Evolutionary conservation across 148 eudicot genomes (phyloP), one percentile per base, ranked within the genome.

Genomic region (Bassia scoparia): DNA sequence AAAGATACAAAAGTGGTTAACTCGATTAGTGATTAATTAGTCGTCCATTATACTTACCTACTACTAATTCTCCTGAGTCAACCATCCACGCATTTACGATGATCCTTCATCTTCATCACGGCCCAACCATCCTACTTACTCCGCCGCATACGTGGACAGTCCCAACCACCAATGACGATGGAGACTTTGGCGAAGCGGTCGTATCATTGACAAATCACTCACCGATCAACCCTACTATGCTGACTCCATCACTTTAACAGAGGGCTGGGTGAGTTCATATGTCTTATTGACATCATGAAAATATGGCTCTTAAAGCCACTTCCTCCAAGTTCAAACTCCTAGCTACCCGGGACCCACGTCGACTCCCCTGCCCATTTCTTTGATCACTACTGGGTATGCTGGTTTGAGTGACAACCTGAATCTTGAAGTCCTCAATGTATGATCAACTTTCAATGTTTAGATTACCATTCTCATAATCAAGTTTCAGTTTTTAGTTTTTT

Each of bases 251-350:
- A 88, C 60, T 8, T 83, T 91, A 20, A 30, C 67, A 5, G 81
- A 80, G 27, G 97, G 98, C 0, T 2, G 17, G 98, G 98, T 5
- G 80, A 88, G 73, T 87, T 89, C 59, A 35, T 94, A 0, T 82
- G 88, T 84, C 84, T 89, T 4, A 82, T 83, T 0, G 64, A 53
- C 21, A 89, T 89, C 63, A 87, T 83, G 81, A 94, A 86, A 80
- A 94, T n/a, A 94, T 69, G 97, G 98, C 8, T 94, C 98, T n/a
- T 66, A n/a, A 79, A 7, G 89, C 97, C 56, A 94, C 91, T 44
- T 81, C 81, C 69, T 94, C 98, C 3, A 90, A 89, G 83, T 84
- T 91, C 85, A 94, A 89, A 81, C 61, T 91, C 84, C 85, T 4
- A 76, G 84, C 16, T 94, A 89, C 62, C 97, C 62, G 97, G 97